These are phyloP conservation scores for Dictyostelium brefeldianum DNA, from an alignment of 78 protist genomes.

Conservation along the genomic window DNA sequence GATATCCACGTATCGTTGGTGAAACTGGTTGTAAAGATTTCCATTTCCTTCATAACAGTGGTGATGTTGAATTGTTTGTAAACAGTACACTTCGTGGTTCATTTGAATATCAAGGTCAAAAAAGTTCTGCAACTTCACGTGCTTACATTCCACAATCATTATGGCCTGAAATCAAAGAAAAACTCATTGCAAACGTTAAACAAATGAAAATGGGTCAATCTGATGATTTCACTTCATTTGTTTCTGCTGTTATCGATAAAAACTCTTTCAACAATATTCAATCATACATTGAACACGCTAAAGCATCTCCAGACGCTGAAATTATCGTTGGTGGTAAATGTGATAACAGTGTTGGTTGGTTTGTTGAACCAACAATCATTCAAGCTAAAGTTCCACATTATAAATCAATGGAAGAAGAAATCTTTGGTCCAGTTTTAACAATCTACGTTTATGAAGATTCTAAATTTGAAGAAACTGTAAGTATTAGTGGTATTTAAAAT, in stretches of 20 bases:
- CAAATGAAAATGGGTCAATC: constrained; percentile 89
- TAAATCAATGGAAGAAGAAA: constrained; percentile 92
- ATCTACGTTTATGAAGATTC: constrained; percentile 90
- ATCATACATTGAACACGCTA: constrained; percentile 92
- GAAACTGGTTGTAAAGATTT: constrained; percentile 98
- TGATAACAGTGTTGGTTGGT: constrained; percentile 90
- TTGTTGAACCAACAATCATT: constrained; percentile 95
- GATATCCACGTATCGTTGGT: constrained; percentile 96
- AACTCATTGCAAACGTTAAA: constrained; percentile 23
- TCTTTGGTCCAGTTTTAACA: constrained; percentile 97
- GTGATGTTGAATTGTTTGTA: constrained; percentile 74
- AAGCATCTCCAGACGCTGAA: constrained; percentile 72
- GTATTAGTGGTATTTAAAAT: constrained; percentile 11
- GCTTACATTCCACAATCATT: constrained; percentile 89
- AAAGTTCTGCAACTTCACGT: constrained; percentile 97
- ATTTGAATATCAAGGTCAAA: constrained; percentile 97
- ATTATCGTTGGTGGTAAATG: constrained; percentile 90
- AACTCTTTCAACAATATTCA: constrained; percentile 86
- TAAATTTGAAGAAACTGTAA: constrained; percentile 72
- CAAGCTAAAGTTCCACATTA: constrained; percentile 86
- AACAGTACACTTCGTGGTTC: constrained; percentile 90
- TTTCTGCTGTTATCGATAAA: constrained; percentile 95
- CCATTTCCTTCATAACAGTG: constrained; percentile 92
- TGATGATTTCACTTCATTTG: constrained; percentile 85
- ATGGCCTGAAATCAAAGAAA: constrained; percentile 88